phyloP scores from a whole-genome alignment of 2,329 filamentous ascomycete species.

The Leptoxyphium fumago region DNA sequence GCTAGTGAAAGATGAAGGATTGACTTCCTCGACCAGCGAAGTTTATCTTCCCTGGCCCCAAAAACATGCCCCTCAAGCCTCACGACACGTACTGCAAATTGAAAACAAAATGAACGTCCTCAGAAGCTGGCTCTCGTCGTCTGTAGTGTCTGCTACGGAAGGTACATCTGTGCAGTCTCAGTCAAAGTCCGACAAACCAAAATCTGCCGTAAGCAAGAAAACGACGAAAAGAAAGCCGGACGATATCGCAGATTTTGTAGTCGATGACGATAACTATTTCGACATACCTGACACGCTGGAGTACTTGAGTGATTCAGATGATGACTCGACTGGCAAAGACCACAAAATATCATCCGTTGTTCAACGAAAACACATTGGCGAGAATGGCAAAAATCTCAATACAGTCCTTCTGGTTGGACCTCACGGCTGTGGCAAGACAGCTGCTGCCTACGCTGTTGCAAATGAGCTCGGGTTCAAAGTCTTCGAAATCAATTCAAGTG shows the following conservation, averaged over 20 bases:
- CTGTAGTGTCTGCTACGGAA: conserved; percentile 31
- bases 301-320: conserved; percentile 44
- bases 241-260: conserved; percentile 66
- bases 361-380: too few relatives aligned
- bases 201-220: conserved; percentile 34
- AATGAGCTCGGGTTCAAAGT: conserved; percentile 86
- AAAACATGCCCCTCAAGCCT: conserved; percentile 64
- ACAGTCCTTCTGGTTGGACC: conserved; percentile 80
- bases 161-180: conserved; percentile 63
- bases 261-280: conserved; percentile 65
- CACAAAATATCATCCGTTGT: too few relatives aligned
- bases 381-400: conserved; percentile 43
- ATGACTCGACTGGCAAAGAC: too few relatives aligned
- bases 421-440: conserved; percentile 82
- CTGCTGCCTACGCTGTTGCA: conserved; percentile 78
- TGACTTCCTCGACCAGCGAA: too few relatives aligned
- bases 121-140: conserved; percentile 63
- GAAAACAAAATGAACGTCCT: conserved; percentile 57
- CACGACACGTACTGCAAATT: conserved; percentile 59
- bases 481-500: conserved; percentile 84
- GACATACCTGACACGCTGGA: conserved; percentile 56
- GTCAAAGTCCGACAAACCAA: conserved; percentile 19
- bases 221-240: conserved; percentile 45
- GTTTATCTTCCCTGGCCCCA: conserved; percentile 50
- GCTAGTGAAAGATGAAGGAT: too few relatives aligned